Conservation (phyloP, 441 rosid genomes). For the Macaranga tanarius region DNA sequence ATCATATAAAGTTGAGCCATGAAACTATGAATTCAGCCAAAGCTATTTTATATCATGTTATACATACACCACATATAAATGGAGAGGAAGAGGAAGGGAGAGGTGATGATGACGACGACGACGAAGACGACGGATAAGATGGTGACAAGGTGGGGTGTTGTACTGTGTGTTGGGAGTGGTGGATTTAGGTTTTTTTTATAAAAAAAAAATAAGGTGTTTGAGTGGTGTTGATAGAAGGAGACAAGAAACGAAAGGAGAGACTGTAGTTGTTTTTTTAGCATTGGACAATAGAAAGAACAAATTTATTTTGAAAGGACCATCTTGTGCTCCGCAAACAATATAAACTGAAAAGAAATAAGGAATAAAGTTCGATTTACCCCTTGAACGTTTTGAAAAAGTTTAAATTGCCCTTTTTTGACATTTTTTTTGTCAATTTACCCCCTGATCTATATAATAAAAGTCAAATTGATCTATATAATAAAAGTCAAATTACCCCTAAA, state of each 20-base stretch:
- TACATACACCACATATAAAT: not conserved
- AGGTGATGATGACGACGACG: not conserved
- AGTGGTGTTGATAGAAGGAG: conserved; percentile 39
- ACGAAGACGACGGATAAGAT: not conserved
- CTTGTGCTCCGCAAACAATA: conserved; percentile 45
- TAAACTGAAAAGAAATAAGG: conserved; percentile 17
- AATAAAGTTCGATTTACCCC: no score
- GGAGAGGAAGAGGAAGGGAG: not conserved
- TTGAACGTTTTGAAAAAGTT: no score
- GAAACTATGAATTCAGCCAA: no score
- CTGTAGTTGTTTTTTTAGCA: conserved; percentile 20
- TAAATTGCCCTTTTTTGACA: no score
- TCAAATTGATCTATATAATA: no score
- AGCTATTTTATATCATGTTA: no score
- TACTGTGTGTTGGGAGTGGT: conserved; percentile 9
- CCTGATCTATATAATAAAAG: no score
- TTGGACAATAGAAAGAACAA: conserved; percentile 45
- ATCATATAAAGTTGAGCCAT: no score
- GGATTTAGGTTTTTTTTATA: not conserved
- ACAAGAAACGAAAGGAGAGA: conserved; percentile 38
- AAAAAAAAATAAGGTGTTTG: not conserved
- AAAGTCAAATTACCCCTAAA: no score
- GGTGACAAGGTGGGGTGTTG: not conserved
- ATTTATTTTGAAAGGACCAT: conserved; percentile 41
- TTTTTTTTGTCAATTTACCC: no score